Conservation (phyloP, 805 yeast genomes). For the Candida patagonica region DNA sequence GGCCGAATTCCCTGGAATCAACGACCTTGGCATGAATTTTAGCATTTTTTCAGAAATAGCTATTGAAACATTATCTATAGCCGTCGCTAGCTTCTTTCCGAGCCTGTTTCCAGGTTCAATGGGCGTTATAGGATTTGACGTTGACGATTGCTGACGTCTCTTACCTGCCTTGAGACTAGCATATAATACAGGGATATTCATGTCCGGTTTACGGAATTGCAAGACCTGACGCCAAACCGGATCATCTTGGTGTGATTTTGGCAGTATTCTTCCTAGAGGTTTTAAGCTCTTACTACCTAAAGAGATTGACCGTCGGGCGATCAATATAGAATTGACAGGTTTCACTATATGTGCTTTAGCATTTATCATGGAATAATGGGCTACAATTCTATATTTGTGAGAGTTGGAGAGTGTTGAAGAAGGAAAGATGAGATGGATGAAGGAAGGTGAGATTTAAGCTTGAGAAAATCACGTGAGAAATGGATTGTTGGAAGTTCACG, state of each 20-base stretch:
- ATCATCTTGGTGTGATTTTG: neutral
- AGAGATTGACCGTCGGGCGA: too few species aligned
- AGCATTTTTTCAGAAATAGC: neutral
- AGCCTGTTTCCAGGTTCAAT: neutral
- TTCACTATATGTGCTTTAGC: too few species aligned
- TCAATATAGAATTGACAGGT: too few species aligned
- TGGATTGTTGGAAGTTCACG: too few species aligned
- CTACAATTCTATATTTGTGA: too few species aligned
- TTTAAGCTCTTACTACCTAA: too few species aligned
- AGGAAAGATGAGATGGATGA: too few species aligned
- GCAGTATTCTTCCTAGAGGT: conserved; percentile 2
- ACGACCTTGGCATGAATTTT: neutral
- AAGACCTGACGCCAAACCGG: conserved; percentile 4
- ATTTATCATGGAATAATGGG: too few species aligned
- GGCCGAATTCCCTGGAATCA: neutral
- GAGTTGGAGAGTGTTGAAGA: too few species aligned
- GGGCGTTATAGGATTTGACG: neutral
- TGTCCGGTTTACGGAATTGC: conserved; percentile 4
- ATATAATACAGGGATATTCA: conserved; percentile 2
- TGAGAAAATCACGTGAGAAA: too few species aligned
- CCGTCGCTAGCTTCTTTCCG: neutral
- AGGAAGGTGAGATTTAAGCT: too few species aligned
- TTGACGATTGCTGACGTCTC: neutral
- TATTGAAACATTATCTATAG: neutral
- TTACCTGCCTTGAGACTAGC: neutral